These are phyloP conservation scores for Phlebiopsis flavidoalba DNA, from an alignment of 768 basidiomycete genomes.

Conservation along the genomic window DNA sequence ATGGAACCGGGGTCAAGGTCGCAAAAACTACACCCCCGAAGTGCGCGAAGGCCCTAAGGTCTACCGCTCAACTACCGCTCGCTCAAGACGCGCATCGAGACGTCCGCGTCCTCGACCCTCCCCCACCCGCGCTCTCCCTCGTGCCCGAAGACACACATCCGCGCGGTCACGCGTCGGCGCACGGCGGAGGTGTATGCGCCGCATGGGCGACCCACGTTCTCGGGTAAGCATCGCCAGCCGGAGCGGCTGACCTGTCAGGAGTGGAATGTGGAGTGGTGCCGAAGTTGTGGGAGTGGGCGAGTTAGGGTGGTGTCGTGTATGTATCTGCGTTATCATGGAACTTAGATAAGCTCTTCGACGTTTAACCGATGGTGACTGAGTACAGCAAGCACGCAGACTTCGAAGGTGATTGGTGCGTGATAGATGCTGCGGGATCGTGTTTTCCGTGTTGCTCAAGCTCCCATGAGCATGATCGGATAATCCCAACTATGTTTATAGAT, in stretches of 20 bases:
- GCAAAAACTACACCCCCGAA: slow-evolving; percentile 35
- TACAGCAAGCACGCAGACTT: no score
- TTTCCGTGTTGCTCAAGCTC: no score
- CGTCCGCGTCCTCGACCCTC: slow-evolving; percentile 17
- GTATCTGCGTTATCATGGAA: not conserved
- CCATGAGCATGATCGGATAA: no score
- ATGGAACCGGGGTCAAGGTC: slow-evolving; percentile 33
- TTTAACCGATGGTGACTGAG: no score
- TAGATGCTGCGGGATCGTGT: no score
- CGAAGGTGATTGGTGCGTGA: no score
- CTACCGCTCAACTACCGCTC: slow-evolving; percentile 42
- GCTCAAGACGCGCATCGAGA: slow-evolving; percentile 53
- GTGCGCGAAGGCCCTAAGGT: slow-evolving; percentile 34
- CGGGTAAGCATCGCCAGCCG: not conserved
- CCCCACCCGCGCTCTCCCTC: not conserved
- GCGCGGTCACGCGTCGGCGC: not conserved
- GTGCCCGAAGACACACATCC: not conserved
- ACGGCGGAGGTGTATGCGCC: slow-evolving; percentile 9
- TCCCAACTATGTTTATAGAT: no score
- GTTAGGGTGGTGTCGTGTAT: not conserved
- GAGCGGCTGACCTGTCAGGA: slow-evolving; percentile 2
- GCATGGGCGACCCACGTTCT: slow-evolving; percentile 7
- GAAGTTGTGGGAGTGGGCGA: slow-evolving; percentile 12
- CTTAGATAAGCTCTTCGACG: no score
- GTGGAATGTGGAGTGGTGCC: slow-evolving; percentile 13